Evolutionary conservation across 257 asterid species (phyloP), one percentile per base, ranked within the genome.

Genomic region (Eucommia ulmoides): DNA sequence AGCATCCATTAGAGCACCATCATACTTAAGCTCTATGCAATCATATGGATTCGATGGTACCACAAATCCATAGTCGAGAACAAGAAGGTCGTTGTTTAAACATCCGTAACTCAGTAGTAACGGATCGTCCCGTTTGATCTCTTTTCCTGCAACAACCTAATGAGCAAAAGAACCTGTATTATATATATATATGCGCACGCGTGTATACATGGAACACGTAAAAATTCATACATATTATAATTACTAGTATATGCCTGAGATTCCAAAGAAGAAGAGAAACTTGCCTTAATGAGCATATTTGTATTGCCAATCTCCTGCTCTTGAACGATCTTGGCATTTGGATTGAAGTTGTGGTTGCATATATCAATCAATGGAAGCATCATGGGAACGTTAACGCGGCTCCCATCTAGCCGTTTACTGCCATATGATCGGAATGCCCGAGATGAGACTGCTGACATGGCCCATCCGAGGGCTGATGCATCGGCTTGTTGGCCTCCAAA

Each of bases 391-490:
- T 67, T 58, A 8, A 54, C 54, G 6, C 63, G 76, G 59, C 82
- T 72, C 66, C 99, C 89, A 60, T 79, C 87, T 35, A 75, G 71
- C 24, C 47, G 69, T 65, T 71, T 81, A 53, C 54, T 60, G 19
- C 88, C 88, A 58, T 83, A 59, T 68, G 86, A 67, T 53, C 93
- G 95, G 72, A 91, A 86, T 22, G 99, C 99, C 68, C 96, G 76
- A 58, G 96, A 81, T 29, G 99, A 91, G 65, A 86, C 99, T 16
- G 96, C 89, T 42, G 99, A 83, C 93, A 86, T 79, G 14, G 96
- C 94, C 99, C 99, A 91, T 53, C 99, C 95, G 52, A 91, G 87
- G 22, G 95, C 68, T 38, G 99, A 91, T 53, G 99, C 83, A 65
- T 83, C 87, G 19, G 81, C 73, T 53, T 64, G 71, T 66, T 81